Evolutionary conservation across 129 eudicot species (phyloP).

Genomic region (Kitagawia praeruptora): DNA sequence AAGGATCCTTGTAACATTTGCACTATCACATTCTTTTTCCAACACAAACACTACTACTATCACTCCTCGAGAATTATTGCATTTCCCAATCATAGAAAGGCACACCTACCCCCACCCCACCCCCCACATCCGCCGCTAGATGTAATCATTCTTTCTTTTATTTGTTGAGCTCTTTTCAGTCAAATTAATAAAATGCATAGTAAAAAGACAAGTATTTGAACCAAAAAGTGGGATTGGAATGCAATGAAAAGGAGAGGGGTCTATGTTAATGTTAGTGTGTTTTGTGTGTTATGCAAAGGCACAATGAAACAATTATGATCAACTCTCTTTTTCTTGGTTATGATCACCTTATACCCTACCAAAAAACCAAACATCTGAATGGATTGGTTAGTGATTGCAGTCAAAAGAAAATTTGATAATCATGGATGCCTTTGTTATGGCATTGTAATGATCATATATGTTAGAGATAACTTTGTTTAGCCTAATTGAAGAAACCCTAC

Average conservation of each 20-base stretch:
- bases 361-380: slow-evolving; percentile 5
- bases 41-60: not conserved
- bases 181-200: slow-evolving; percentile 21
- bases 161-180: slow-evolving; percentile 18
- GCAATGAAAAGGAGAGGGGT: slow-evolving; percentile 16
- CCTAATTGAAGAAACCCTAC: not conserved
- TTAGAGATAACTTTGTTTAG: slow-evolving; percentile 1
- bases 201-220: slow-evolving; percentile 10
- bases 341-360: slow-evolving; percentile 5
- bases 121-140: slow-evolving; percentile 35
- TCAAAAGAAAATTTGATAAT: slow-evolving; percentile 5
- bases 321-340: slow-evolving; percentile 1
- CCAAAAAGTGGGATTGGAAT: slow-evolving; percentile 22
- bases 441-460: not conserved
- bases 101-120: slow-evolving; percentile 16
- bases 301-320: slow-evolving; percentile 6
- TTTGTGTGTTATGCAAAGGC: slow-evolving; percentile 13
- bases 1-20: not conserved
- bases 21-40: not conserved
- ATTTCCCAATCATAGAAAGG: slow-evolving; percentile 18
- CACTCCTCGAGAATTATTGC: not conserved
- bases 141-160: slow-evolving; percentile 35
- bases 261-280: not conserved
- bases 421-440: slow-evolving; percentile 9
- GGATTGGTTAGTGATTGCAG: slow-evolving; percentile 14